Evolutionary conservation across 257 asterid genomes (phyloP), one percentile per base, ranked within the genome.

Genomic region (Solanum megistacrolobum): DNA sequence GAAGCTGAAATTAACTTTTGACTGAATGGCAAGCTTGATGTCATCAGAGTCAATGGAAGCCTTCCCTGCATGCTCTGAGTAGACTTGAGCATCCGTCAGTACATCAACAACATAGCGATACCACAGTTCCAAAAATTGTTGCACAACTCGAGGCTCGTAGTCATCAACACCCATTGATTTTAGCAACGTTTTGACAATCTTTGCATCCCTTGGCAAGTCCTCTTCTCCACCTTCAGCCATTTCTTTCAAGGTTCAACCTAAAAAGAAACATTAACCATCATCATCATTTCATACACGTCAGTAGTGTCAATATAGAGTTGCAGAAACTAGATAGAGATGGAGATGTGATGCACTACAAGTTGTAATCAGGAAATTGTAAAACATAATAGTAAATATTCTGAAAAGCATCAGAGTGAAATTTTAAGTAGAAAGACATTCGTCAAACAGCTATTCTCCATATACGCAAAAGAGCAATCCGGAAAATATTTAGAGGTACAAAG

Each of bases 101-200:
- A 95, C 96, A 87, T 96, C 99, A 9, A 91, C 98, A 48, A 92
- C 96, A 76, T 95, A 94, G 0, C 96, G 90, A 87, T 96, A 95
- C 98, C 96, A 94, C 41, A 95, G 90, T 90, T 96, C 99, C 41
- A 96, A 68, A 48, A 94, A 94, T 89, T 96, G 99, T 84, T 96
- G 94, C 9, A 95, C 91, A 8, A 95, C 98, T 60, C 95, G 98
- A 34, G 99, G 98, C 84, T 96, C 98, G 18, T 94, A 94, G 25
- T 96, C 98, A 10, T 95, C 96, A 16, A 96, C 98, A 27, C 95
- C 93, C 99, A 96, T 94, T n/a, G 98, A 95, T 91, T 94, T 96
- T 81, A 96, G 90, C 55, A 96, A 89, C 8, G 95, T 94, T 91
- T 96, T 96, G 21, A 96, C 95, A 41, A 95, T 92, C 92, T 93